These are phyloP conservation scores for Kingdonia uniflora DNA, from an alignment of 164 flowering plant genomes.

Conservation along the genomic window DNA sequence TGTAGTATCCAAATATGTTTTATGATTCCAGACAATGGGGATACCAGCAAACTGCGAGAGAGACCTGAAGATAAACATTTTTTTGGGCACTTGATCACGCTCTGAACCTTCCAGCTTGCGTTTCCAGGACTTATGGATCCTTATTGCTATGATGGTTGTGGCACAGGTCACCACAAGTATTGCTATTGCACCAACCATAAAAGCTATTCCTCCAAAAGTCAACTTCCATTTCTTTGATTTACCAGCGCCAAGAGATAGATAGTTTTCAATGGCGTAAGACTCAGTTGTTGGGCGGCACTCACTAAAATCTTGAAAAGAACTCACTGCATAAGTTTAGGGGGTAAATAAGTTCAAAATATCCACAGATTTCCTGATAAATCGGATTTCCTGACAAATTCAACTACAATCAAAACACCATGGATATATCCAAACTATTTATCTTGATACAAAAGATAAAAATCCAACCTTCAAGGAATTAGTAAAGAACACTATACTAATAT, in stretches of 20 bases:
- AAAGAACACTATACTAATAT: too few species aligned
- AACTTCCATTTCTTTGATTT: constrained; percentile 25
- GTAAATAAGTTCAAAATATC: neutral
- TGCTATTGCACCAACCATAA: constrained; percentile 35
- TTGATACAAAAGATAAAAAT: too few species aligned
- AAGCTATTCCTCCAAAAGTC: constrained; percentile 41
- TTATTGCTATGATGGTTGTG: constrained; percentile 28
- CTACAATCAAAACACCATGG: too few species aligned
- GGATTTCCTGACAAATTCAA: too few species aligned
- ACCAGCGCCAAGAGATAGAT: constrained; percentile 19
- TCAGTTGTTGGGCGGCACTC: constrained; percentile 46
- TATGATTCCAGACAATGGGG: constrained; percentile 59
- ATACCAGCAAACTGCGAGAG: constrained; percentile 61
- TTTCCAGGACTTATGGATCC: constrained; percentile 17
- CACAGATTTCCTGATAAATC: too few species aligned
- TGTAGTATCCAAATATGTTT: too few species aligned
- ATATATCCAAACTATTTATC: too few species aligned
- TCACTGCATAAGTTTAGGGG: constrained; percentile 28
- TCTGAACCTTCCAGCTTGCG: constrained; percentile 13
- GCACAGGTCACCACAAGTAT: constrained; percentile 36
- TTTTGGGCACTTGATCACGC: constrained; percentile 31
- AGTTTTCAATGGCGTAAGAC: constrained; percentile 49
- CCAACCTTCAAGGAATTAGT: too few species aligned
- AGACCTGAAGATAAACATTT: constrained; percentile 24
- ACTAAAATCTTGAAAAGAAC: constrained; percentile 49